Evolutionary conservation across 2,329 filamentous ascomycete species (phyloP), one percentile per base, ranked within the genome.

Genomic region (Monosporascus sp.): DNA sequence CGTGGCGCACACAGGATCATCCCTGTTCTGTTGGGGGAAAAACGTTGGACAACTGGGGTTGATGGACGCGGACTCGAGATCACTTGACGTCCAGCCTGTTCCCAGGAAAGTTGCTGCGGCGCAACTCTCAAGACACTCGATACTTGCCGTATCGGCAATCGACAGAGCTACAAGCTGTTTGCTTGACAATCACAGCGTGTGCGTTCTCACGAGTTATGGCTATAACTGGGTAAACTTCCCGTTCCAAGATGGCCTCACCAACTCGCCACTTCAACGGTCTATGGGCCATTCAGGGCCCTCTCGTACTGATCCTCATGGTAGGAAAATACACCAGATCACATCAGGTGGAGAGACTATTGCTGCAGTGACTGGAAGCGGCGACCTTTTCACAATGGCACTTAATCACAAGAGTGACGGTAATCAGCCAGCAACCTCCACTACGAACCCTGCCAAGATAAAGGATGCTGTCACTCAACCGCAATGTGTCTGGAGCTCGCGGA

Each of bases 131-230:
- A 82, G 78, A 52, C 67, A 69, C 38, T 83, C 69, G 0, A 96
- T 99, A 50, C 75, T 81, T 26, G 88, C 88, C 68, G 90, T 94
- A 0, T 88, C 90, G 0, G 93, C 92, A 3, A 96, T 95, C 54
- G 93, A 97, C 66, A 87, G 86, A 60, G 94, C 94, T 7, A 97
- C 94, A 0, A 86, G 87, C 1, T 88, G 91, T 57, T 74, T 99
- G 27, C 80, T 99, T 3, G 87, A 91, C 48, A 96, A 91, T 61
- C 86, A 89, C 61, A 91, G 91, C 20, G 91, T 97, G 9, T 95
- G 89, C 79, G 87, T 99, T 0, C 96, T 99, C 63, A 93, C 91
- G 1, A 95, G 95, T 61, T 97, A 96, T 64, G 93, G 93, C 5
- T 97, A 96, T 67, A 91, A 91, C n/a, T 90, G 91, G 59, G 79